phyloP scores from a whole-genome alignment of 2,329 filamentous ascomycete species.

The Daldinia sp. region DNA sequence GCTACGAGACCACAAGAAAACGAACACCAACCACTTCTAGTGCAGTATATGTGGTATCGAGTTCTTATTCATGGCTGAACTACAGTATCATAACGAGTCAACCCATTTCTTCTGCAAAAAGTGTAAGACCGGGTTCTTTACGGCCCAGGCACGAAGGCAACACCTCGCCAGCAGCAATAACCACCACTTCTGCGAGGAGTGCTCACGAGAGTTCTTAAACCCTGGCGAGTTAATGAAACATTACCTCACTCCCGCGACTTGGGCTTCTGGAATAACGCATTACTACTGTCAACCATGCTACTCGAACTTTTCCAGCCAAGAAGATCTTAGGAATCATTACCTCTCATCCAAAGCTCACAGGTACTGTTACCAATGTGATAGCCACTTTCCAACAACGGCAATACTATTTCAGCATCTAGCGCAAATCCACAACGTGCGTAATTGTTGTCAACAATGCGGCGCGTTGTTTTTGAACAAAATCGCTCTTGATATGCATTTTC shows the following conservation, averaged over 20 bases:
- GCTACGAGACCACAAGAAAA: background rate
- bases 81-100: background rate
- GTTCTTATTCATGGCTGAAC: background rate
- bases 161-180: background rate
- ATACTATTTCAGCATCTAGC: background rate
- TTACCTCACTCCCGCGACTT: background rate
- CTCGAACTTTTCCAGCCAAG: background rate
- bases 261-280: background rate
- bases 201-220: background rate
- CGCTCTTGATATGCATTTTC: background rate
- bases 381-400: background rate
- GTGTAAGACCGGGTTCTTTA: background rate
- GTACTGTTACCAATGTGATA: slow-evolving; percentile 3
- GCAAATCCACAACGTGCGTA: background rate
- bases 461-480: background rate
- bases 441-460: background rate
- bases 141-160: background rate
- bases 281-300: slow-evolving; percentile 10
- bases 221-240: background rate
- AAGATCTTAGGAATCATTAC: slow-evolving; percentile 5
- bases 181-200: slow-evolving; percentile 9
- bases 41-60: slow-evolving; percentile 26
- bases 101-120: slow-evolving; percentile 13
- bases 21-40: slow-evolving; percentile 15
- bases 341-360: slow-evolving; percentile 5